These are phyloP conservation scores for Eucalyptus curtisii DNA, from an alignment of 345 rosid genomes.

Conservation along the genomic window DNA sequence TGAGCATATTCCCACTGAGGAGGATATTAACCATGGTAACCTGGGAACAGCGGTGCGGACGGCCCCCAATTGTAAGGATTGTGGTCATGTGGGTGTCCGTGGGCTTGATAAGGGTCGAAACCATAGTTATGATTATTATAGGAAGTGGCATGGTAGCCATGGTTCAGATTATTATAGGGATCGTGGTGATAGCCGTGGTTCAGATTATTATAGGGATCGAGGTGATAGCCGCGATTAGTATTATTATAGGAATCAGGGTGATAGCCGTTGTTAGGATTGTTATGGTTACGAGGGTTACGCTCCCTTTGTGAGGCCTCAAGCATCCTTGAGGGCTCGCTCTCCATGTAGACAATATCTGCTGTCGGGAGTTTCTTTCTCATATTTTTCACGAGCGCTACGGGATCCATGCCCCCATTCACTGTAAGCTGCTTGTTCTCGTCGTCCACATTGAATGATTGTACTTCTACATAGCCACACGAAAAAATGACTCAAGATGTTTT, in stretches of 20 bases:
- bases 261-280: too few relatives aligned
- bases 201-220: too few relatives aligned
- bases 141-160: too few relatives aligned
- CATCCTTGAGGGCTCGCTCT: not conserved
- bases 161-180: too few relatives aligned
- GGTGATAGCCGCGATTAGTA: fast-evolving
- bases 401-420: not conserved
- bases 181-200: too few relatives aligned
- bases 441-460: not conserved
- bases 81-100: not conserved
- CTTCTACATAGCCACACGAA: not conserved
- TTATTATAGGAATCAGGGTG: too few relatives aligned
- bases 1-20: not conserved
- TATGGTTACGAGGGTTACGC: too few relatives aligned
- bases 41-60: not conserved
- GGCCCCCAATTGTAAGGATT: not conserved
- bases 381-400: not conserved
- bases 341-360: not conserved
- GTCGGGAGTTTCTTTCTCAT: not conserved
- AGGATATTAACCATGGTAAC: not conserved
- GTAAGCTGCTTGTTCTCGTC: not conserved
- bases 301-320: not conserved
- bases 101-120: not conserved
- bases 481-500: not conserved
- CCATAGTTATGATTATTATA: not conserved